Conservation (phyloP, 306 rosid genomes). For the Herpetospermum pedunculosum region DNA sequence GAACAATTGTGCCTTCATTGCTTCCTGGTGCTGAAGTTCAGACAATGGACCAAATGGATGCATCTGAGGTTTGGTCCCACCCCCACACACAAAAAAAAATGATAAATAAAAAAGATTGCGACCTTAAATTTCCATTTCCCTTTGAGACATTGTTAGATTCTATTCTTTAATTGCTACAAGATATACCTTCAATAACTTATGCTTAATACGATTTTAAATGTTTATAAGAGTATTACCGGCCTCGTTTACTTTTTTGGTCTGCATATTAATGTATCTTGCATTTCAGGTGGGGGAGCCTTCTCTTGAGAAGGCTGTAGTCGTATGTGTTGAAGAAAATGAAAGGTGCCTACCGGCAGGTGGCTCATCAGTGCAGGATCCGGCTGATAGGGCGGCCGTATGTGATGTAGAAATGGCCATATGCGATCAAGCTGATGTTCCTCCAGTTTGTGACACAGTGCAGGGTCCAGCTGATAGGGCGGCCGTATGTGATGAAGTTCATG, state of each 20-base stretch:
- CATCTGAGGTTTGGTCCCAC: neutral
- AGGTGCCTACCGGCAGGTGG: neutral
- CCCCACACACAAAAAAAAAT: neutral
- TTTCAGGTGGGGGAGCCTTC: conserved; percentile 7
- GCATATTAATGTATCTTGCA: neutral
- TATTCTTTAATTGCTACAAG: neutral
- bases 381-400: neutral
- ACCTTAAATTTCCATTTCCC: neutral
- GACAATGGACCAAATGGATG: neutral
- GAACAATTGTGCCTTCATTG: neutral
- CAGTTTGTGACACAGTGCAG: neutral
- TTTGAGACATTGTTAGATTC: neutral
- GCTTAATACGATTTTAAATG: neutral
- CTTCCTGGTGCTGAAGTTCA: neutral
- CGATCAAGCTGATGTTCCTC: neutral
- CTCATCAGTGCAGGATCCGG: neutral
- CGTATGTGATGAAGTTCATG: neutral
- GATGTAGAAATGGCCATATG: neutral
- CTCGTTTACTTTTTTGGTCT: neutral
- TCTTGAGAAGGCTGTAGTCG: neutral
- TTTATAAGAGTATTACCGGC: neutral
- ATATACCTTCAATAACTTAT: neutral
- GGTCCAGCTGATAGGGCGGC: neutral
- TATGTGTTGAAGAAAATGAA: neutral
- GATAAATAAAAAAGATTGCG: neutral